phyloP scores from a whole-genome alignment of 2,329 filamentous ascomycete genomes.

The Arthrobotrys iridis region DNA sequence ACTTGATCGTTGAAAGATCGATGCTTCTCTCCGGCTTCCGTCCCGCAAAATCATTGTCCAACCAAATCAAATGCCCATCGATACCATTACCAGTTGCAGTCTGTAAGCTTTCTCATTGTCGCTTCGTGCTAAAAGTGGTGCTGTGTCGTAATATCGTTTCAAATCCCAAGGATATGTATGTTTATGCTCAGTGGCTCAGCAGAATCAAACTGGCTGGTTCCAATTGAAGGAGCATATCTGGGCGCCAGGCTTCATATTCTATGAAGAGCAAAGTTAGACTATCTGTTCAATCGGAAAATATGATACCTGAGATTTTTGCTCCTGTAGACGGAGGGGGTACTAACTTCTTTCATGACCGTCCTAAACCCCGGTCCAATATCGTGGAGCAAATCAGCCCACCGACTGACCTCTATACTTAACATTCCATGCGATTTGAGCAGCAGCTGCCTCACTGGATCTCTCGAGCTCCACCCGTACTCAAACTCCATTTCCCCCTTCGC shows the following conservation, averaged over 20 bases:
- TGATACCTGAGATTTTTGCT: too few species aligned
- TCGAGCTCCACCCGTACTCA: neutral
- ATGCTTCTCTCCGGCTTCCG: too few species aligned
- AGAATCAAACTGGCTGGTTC: neutral
- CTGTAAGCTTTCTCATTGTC: too few species aligned
- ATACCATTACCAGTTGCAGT: too few species aligned
- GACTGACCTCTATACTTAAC: neutral
- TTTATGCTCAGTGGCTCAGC: neutral
- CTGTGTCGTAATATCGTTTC: too few species aligned
- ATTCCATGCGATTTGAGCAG: neutral
- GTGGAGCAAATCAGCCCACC: conserved; percentile 9
- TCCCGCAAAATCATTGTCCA: too few species aligned
- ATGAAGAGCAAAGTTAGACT: neutral
- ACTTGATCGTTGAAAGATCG: too few species aligned
- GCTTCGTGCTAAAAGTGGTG: too few species aligned
- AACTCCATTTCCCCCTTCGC: neutral
- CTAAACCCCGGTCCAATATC: conserved; percentile 9
- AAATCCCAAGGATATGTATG: too few species aligned
- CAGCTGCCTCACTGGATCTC: neutral
- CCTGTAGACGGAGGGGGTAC: neutral
- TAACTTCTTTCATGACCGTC: neutral
- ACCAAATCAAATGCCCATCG: too few species aligned
- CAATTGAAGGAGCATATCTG: neutral
- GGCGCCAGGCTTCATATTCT: neutral
- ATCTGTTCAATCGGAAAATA: too few species aligned